Conservation (phyloP, 2,329 filamentous ascomycete species). For the Coniosporium tulheliwenetii region DNA sequence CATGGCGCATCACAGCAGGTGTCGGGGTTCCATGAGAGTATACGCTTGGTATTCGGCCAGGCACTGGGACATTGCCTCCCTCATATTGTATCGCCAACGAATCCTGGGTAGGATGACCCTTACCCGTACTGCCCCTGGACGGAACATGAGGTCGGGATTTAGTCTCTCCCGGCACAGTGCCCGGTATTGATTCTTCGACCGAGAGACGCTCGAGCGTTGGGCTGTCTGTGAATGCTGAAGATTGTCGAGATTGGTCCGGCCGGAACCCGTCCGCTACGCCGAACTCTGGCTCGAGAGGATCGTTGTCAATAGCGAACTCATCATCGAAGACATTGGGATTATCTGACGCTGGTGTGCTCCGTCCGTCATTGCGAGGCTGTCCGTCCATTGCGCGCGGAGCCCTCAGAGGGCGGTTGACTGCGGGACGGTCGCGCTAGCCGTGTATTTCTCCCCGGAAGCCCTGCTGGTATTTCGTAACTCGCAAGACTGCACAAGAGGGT, state of each 20-base stretch:
- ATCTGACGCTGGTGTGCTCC: constrained; percentile 12
- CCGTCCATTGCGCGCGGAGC: constrained; percentile 18
- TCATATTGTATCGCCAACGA: neutral
- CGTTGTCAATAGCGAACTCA: constrained; percentile 24
- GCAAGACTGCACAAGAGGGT: too few relatives aligned
- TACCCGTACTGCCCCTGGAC: constrained; percentile 1
- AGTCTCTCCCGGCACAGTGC: too few relatives aligned
- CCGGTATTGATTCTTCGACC: too few relatives aligned
- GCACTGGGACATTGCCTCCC: neutral
- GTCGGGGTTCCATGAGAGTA: neutral
- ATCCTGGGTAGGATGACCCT: neutral
- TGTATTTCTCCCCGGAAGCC: too few relatives aligned
- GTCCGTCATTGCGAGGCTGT: constrained; percentile 16
- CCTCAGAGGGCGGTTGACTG: neutral
- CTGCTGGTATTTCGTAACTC: too few relatives aligned
- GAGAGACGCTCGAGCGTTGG: too few relatives aligned
- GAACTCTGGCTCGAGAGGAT: constrained; percentile 15
- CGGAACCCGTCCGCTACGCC: constrained; percentile 30
- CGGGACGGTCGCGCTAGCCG: too few relatives aligned
- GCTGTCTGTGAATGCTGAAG: too few relatives aligned
- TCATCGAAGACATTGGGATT: constrained; percentile 32
- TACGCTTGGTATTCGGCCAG: neutral
- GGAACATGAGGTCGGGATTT: too few relatives aligned
- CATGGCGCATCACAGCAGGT: too few relatives aligned
- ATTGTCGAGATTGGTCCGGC: constrained; percentile 12